phyloP scores from a whole-genome alignment of 2,329 filamentous ascomycete genomes.

The Cladobotryum mycophilum region DNA sequence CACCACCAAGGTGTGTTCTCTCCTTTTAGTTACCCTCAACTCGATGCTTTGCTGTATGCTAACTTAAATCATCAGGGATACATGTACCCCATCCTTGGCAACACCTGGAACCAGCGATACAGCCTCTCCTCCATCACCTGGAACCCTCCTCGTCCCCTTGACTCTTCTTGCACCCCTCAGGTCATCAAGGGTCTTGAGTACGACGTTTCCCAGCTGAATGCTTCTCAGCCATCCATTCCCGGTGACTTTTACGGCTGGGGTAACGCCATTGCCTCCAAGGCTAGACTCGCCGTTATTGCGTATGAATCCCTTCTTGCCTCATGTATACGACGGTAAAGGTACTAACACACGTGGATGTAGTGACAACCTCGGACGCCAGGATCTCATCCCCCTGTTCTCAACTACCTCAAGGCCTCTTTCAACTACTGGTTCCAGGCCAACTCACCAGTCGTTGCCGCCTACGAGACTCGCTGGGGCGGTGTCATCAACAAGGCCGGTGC shows the following conservation, averaged over 20 bases:
- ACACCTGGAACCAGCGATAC: slow-evolving; percentile 18
- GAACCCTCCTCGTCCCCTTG: slow-evolving; percentile 17
- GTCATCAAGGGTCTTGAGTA: slow-evolving; percentile 19
- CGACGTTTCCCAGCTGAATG: slow-evolving; percentile 16
- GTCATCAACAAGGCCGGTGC: slow-evolving; percentile 18
- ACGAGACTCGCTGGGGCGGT: slow-evolving; percentile 21
- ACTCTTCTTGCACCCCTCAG: slow-evolving; percentile 15
- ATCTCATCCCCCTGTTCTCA: slow-evolving; percentile 16
- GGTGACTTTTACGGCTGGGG: slow-evolving; percentile 22
- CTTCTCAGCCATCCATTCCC: slow-evolving; percentile 14
- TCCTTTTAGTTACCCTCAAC: neutral
- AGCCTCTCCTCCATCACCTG: slow-evolving; percentile 16
- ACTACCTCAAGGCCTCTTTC: slow-evolving; percentile 18
- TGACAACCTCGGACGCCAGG: slow-evolving; percentile 16
- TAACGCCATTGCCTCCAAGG: slow-evolving; percentile 16
- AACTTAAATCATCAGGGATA: slow-evolving; percentile 13
- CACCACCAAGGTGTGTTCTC: slow-evolving; percentile 17
- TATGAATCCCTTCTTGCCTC: slow-evolving; percentile 7
- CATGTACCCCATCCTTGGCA: slow-evolving; percentile 20
- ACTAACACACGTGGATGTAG: slow-evolving; percentile 9
- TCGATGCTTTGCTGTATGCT: neutral
- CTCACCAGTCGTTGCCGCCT: slow-evolving; percentile 14
- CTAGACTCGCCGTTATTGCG: slow-evolving; percentile 20
- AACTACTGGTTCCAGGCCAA: slow-evolving; percentile 18
- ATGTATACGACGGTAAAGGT: neutral